These are phyloP conservation scores for Talaromyces adpressus DNA, from an alignment of 495 filamentous ascomycete species.

Conservation along the genomic window DNA sequence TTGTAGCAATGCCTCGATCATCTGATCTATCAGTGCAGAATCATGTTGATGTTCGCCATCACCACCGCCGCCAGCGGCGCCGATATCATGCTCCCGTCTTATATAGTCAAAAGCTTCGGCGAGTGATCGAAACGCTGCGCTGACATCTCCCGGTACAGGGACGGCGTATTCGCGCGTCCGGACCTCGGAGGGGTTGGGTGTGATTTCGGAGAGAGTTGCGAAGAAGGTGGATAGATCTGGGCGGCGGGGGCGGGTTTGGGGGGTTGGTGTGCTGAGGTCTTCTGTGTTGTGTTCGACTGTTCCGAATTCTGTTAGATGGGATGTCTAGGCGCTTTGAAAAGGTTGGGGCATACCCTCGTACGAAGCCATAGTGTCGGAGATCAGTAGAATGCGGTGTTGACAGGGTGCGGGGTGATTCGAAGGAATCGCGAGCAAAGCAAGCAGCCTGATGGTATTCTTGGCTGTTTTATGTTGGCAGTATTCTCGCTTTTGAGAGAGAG, in stretches of 20 bases:
- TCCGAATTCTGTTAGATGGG: background rate
- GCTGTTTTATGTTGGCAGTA: background rate
- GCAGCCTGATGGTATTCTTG: background rate
- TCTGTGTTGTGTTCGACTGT: constrained; percentile 77
- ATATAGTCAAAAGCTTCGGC: constrained; percentile 52
- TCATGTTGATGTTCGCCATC: constrained; percentile 12
- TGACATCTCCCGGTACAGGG: constrained; percentile 66
- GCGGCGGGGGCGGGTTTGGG: constrained; percentile 44
- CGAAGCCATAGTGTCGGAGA: background rate
- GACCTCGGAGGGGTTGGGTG: constrained; percentile 40
- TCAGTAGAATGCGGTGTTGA: background rate
- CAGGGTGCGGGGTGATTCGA: background rate
- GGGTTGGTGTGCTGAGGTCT: constrained; percentile 26
- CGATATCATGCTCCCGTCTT: constrained; percentile 25
- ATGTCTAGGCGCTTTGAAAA: background rate
- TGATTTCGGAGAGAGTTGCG: constrained; percentile 60
- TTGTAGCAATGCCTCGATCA: constrained; percentile 56
- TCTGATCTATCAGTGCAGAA: constrained; percentile 46
- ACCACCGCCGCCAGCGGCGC: constrained; percentile 14
- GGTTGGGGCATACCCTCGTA: background rate
- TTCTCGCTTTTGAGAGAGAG: background rate
- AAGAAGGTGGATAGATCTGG: constrained; percentile 88
- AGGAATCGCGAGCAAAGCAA: background rate
- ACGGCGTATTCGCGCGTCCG: constrained; percentile 49
- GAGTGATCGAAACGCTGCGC: constrained; percentile 52